These are phyloP conservation scores for Fusarium sp. DNA, from an alignment of 2,329 filamentous ascomycete genomes.

Conservation along the genomic window DNA sequence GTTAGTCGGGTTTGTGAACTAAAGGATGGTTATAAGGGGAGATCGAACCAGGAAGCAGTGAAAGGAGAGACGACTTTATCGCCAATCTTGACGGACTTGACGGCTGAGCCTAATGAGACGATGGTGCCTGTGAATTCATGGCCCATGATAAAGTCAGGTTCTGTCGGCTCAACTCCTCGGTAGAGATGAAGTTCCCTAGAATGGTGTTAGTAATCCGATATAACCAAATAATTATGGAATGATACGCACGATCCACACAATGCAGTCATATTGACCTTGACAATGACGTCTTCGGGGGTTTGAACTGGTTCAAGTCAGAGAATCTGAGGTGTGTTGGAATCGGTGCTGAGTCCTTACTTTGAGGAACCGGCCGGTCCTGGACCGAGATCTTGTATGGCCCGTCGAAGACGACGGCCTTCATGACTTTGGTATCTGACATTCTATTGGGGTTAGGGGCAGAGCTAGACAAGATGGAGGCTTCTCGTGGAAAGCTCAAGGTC, in stretches of 20 bases:
- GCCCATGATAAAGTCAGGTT: conserved; percentile 75
- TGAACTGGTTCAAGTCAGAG: conserved; percentile 62
- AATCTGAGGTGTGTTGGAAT: too few relatives aligned
- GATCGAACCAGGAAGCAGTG: conserved; percentile 76
- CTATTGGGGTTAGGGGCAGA: rapidly evolving
- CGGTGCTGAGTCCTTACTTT: conserved; percentile 56
- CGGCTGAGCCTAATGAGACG: conserved; percentile 73
- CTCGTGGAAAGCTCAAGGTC: too few relatives aligned
- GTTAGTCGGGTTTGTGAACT: neutral
- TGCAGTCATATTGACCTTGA: conserved; percentile 87
- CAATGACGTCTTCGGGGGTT: conserved; percentile 78
- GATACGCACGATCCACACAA: conserved; percentile 81
- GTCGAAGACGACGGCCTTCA: conserved; percentile 93
- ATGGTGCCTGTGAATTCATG: conserved; percentile 89
- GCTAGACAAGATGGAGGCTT: too few relatives aligned
- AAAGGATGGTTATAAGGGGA: too few relatives aligned
- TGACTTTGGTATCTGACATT: conserved; percentile 63
- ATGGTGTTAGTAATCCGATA: neutral
- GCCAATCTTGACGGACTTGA: conserved; percentile 77
- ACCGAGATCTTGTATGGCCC: conserved; percentile 80
- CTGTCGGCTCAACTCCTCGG: conserved; percentile 80
- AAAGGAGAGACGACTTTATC: conserved; percentile 89
- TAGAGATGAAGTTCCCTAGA: conserved; percentile 86
- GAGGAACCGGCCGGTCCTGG: conserved; percentile 83
- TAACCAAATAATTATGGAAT: too few relatives aligned